Evolutionary conservation across 176 grass and related monocot genomes (phyloP).

Genomic region (sorghum (Sorghum bicolor)): DNA sequence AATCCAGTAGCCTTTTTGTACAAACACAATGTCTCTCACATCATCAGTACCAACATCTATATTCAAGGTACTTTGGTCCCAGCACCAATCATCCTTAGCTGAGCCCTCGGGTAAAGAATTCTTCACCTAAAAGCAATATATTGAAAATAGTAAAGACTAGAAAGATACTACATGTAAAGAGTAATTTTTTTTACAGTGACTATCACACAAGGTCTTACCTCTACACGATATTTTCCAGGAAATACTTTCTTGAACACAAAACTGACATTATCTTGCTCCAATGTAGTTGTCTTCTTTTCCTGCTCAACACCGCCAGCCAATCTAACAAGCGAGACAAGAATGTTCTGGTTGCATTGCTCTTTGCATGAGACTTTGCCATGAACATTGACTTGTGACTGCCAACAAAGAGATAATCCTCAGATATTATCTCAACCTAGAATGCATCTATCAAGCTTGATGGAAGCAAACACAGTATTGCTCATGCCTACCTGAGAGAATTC

Average conservation of each 20-base stretch:
- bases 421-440: conserved; percentile 26
- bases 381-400: conserved; percentile 92
- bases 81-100: conserved; percentile 81
- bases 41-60: conserved; percentile 78
- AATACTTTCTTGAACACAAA: conserved; percentile 88
- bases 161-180: neutral
- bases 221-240: conserved; percentile 89
- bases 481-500: conserved; percentile 84
- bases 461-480: conserved; percentile 1
- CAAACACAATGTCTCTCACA: conserved; percentile 73
- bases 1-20: conserved; percentile 91
- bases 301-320: conserved; percentile 45
- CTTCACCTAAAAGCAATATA: conserved; percentile 49
- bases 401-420: conserved; percentile 29
- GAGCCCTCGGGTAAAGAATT: conserved; percentile 37
- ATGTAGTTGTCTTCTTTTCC: conserved; percentile 59
- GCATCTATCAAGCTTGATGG: neutral
- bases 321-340: conserved; percentile 74
- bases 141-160: conserved; percentile 1
- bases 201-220: conserved; percentile 47
- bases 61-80: conserved; percentile 68
- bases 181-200: neutral
- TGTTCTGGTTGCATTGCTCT: conserved; percentile 70
- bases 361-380: conserved; percentile 84
- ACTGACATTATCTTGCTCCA: conserved; percentile 60